These are phyloP conservation scores for Hypoxylon rubiginosum DNA, from an alignment of 2,329 filamentous ascomycete genomes.

Conservation along the genomic window DNA sequence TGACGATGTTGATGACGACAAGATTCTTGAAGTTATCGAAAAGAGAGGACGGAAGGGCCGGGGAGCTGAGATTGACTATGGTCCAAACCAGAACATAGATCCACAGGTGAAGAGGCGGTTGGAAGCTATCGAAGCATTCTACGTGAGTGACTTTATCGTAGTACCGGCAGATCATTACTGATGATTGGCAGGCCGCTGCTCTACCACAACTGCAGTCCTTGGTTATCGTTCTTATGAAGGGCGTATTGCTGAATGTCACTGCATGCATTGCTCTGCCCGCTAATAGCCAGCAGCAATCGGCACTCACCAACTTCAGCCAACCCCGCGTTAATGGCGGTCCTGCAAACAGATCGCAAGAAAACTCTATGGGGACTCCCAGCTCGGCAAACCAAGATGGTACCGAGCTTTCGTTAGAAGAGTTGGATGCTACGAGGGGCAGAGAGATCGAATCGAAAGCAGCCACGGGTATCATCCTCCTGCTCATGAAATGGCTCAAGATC, in stretches of 20 bases:
- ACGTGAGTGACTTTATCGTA: slow-evolving; percentile 71
- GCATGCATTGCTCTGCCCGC: slow-evolving; percentile 77
- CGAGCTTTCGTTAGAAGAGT: slow-evolving; percentile 76
- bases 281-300: slow-evolving; percentile 60
- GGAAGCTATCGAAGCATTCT: slow-evolving; percentile 85
- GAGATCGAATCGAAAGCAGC: slow-evolving; percentile 94
- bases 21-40: slow-evolving; percentile 58
- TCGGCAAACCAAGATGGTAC: slow-evolving; percentile 55
- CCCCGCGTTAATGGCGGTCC: slow-evolving; percentile 58
- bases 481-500: slow-evolving; percentile 96
- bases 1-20: slow-evolving; percentile 55
- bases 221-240: slow-evolving; percentile 91
- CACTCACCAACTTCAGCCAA: slow-evolving; percentile 57
- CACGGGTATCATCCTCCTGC: slow-evolving; percentile 86
- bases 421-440: slow-evolving; percentile 83
- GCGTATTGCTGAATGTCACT: slow-evolving; percentile 88
- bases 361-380: slow-evolving; percentile 50
- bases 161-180: slow-evolving; percentile 44
- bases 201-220: slow-evolving; percentile 91
- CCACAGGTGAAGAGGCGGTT: slow-evolving; percentile 74
- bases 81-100: slow-evolving; percentile 64
- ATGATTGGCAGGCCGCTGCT: slow-evolving; percentile 71
- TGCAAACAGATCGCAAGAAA: slow-evolving; percentile 51
- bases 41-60: slow-evolving; percentile 58
- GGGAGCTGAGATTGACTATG: slow-evolving; percentile 61